Evolutionary conservation across 441 rosid species (phyloP).

Genomic region (Erodium moschatum): DNA sequence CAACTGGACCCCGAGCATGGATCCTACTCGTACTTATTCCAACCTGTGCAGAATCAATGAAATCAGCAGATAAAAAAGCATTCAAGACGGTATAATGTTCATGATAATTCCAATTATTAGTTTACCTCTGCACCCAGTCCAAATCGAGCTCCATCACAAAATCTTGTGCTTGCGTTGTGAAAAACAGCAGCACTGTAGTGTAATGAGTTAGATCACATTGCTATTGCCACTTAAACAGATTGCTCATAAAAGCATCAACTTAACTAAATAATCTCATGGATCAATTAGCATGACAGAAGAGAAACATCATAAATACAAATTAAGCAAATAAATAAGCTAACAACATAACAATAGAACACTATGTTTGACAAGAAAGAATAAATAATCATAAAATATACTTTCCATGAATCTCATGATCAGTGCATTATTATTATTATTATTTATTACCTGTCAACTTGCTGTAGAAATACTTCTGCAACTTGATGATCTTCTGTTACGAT

Average conservation of each 20-base stretch:
- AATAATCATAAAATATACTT: no score
- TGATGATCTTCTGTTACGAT: constrained; percentile 63
- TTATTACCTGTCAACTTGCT: constrained; percentile 73
- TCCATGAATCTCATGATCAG: neutral
- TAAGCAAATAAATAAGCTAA: neutral
- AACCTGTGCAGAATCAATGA: constrained; percentile 36
- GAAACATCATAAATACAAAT: neutral
- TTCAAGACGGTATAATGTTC: no score
- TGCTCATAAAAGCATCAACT: neutral
- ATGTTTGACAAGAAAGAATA: neutral
- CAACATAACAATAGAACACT: neutral
- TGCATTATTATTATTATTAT: neutral
- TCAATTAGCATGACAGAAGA: neutral
- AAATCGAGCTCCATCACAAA: constrained; percentile 86
- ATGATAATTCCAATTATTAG: neutral
- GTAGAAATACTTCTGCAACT: constrained; percentile 63
- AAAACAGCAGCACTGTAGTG: constrained; percentile 89
- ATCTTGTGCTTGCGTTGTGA: constrained; percentile 95
- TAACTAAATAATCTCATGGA: neutral
- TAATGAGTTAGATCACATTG: constrained; percentile 4
- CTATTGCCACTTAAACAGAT: neutral
- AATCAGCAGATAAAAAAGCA: no score
- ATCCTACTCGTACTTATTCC: constrained; percentile 96
- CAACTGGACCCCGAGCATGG: constrained; percentile 98
- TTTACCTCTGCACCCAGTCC: constrained; percentile 99